Evolutionary conservation across 1,139 yeast genomes (phyloP), one percentile per base, ranked within the genome.

Genomic region (Pichia sp.): DNA sequence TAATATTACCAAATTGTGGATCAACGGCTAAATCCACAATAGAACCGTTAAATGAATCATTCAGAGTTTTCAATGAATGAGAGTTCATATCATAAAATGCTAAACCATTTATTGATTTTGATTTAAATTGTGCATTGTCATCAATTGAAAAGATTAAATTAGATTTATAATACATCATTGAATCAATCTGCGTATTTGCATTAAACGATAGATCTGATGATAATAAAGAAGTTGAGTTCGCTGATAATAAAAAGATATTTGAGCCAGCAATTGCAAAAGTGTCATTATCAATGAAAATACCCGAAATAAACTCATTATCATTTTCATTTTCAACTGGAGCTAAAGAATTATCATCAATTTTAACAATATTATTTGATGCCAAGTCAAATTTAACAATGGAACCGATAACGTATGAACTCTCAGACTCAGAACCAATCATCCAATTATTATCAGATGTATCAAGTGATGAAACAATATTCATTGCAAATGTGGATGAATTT

Each of bases 201-300:
- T 61, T 61, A 77, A 80, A 70, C 47, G 59, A 55, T 49, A 74
- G 47, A 54, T 64, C 40, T 1, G 29, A 26, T 9, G 47, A 39
- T 9, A 53, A 32, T 9, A 40, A 26, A 4, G 45, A 27, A 6
- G 45, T 27, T 8, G 42, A 35, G 5, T 42, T 36, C 10, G 43
- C 43, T 8, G 33, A 22, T 12, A 51, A 11, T 8, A 48, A n/a
- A 27, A 47, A 50, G 10, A 54, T 43, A 30, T 49, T 42, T 4
- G 48, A 41, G 3, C 82, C 82, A 16, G 84, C 89, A 40, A 82
- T 55, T 1, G 77, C 72, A 42, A 81, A 68, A 4, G 73, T 51
- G 0, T 78, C 59, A 23, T 65, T 65, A 55, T 82, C 81, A 35
- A 82, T 67, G 49, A 67, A 69, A 3, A 62, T 54, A 7, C 70